Percentiles rank a stretch among this genome's conserved stretches.
Evolutionary conservation across 1,139 yeast genomes (phyloP).

Genomic region (Wickerhamomyces sp.): DNA sequence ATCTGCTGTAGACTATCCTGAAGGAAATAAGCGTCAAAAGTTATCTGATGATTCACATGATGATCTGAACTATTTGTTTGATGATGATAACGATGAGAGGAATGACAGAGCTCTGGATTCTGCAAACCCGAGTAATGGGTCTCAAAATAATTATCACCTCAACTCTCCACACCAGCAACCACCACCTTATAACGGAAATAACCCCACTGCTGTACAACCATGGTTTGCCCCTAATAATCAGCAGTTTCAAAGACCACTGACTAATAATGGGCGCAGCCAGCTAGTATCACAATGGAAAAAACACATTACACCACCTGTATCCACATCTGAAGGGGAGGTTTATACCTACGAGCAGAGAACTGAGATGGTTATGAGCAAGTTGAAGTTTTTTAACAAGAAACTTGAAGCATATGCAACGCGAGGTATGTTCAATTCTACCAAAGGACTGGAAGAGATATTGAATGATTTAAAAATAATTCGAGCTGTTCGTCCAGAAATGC

Average conservation of each 20-base stretch:
- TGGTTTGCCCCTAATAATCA: too few species aligned
- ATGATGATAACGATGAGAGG: not conserved
- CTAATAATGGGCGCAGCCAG: too few species aligned
- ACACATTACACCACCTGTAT: too few species aligned
- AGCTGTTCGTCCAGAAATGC: constrained; percentile 1
- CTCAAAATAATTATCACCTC: too few species aligned
- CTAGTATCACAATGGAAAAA: too few species aligned
- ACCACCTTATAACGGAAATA: too few species aligned
- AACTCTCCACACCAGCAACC: too few species aligned
- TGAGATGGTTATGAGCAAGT: not conserved
- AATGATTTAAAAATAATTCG: not conserved
- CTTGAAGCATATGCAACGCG: not conserved
- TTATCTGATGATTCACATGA: not conserved
- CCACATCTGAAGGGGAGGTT: not conserved
- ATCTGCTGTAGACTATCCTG: too few species aligned
- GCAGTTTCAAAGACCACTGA: too few species aligned
- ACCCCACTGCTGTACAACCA: too few species aligned
- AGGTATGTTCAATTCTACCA: not conserved
- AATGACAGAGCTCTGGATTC: not conserved
- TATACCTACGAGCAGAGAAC: not conserved
- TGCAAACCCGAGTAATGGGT: too few species aligned
- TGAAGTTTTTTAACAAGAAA: not conserved
- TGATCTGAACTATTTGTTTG: not conserved
- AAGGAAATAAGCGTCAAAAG: not conserved
- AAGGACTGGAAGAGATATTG: not conserved